Evolutionary conservation across 2,329 filamentous ascomycete genomes (phyloP).

Genomic region (Pseudocercospora crystallina): DNA sequence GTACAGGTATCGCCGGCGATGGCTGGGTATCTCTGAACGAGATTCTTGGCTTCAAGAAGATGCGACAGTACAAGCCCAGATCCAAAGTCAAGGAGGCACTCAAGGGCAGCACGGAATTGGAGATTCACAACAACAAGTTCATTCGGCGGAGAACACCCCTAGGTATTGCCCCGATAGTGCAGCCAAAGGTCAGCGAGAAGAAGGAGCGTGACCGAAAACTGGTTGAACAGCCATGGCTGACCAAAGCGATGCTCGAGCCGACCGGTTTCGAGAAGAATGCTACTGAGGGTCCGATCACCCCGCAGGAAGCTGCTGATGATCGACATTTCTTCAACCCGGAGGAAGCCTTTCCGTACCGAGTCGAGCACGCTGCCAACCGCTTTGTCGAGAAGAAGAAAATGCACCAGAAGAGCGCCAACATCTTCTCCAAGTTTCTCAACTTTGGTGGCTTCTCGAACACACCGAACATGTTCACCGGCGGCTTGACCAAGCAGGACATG

Average conservation of each 20-base stretch:
- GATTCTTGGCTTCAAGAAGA: slow-evolving; percentile 47
- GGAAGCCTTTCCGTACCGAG: slow-evolving; percentile 59
- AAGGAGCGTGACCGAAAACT: slow-evolving; percentile 32
- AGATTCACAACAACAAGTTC: slow-evolving; percentile 43
- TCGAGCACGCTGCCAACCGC: slow-evolving; percentile 80
- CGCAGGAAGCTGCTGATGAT: slow-evolving; percentile 66
- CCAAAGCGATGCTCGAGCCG: slow-evolving; percentile 44
- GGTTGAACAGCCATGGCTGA: slow-evolving; percentile 35
- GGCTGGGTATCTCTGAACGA: slow-evolving; percentile 44
- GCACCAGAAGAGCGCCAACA: slow-evolving; percentile 57
- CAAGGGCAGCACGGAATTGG: slow-evolving; percentile 42
- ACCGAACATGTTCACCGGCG: slow-evolving; percentile 61
- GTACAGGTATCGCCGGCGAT: slow-evolving; percentile 42
- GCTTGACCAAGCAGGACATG: slow-evolving; percentile 25
- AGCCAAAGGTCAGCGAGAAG: slow-evolving; percentile 26
- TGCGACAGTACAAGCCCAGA: slow-evolving; percentile 46
- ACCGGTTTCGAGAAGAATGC: slow-evolving; percentile 66
- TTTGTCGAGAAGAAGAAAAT: slow-evolving; percentile 77
- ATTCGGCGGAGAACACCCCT: slow-evolving; percentile 46
- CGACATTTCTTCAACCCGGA: slow-evolving; percentile 64
- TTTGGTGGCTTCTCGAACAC: slow-evolving; percentile 75
- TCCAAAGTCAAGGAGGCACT: slow-evolving; percentile 42
- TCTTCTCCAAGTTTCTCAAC: slow-evolving; percentile 78
- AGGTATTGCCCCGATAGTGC: slow-evolving; percentile 22
- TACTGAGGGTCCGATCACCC: slow-evolving; percentile 75